Evolutionary conservation across 2,329 filamentous ascomycete species (phyloP).

Genomic region (Trichoderma brevicompactum): DNA sequence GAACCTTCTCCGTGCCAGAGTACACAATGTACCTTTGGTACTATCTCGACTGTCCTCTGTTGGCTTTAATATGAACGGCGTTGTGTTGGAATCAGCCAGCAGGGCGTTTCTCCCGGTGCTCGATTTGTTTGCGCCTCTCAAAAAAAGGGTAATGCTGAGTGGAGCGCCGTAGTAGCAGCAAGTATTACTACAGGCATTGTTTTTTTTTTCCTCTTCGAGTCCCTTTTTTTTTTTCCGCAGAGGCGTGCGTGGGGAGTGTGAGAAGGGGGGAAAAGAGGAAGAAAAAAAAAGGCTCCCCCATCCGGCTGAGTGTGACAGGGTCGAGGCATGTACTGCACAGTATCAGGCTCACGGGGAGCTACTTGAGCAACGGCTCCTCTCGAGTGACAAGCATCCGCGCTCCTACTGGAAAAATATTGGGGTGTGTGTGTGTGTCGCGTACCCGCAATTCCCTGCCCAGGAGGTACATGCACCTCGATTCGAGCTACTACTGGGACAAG

Average conservation of each 20-base stretch:
- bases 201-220: not conserved
- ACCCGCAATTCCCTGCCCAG: conserved; percentile 2
- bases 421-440: not conserved
- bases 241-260: conserved; percentile 20
- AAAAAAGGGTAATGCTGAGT: not conserved
- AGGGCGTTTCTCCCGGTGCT: not conserved
- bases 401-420: conserved; percentile 5
- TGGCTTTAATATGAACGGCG: not conserved
- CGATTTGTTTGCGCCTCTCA: not conserved
- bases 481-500: conserved; percentile 1
- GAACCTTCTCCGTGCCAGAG: not conserved
- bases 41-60: not conserved
- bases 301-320: conserved; percentile 15
- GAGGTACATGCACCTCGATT: not conserved
- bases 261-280: not conserved
- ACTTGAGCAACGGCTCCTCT: conserved; percentile 5
- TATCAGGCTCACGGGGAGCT: not conserved
- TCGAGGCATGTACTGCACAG: conserved; percentile 22
- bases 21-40: too few species aligned
- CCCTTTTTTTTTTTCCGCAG: not conserved
- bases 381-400: conserved; percentile 14
- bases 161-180: conserved; percentile 13
- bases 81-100: not conserved
- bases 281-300: not conserved
- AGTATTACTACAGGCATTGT: conserved; percentile 5